Base-by-base conservation (phyloP, 139 green algal genomes). In the Mychonastes homosphaera region DNA sequence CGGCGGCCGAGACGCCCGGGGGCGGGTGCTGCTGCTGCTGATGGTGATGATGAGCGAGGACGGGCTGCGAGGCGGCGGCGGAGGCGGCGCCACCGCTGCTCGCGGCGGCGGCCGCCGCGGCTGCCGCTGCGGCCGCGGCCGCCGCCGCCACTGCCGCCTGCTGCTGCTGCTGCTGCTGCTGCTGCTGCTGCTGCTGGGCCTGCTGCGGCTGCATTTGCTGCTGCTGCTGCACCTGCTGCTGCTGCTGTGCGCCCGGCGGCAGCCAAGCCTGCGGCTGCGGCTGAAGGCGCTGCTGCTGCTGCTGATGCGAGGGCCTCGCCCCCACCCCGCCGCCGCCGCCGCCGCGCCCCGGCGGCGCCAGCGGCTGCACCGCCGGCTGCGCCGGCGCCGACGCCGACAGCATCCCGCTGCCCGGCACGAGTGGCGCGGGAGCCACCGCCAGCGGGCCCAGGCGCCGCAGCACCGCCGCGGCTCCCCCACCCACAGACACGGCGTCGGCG, bases 401-500 rank as follows among this genome's bases (percentile, higher is more conserved):
- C 13, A 6, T 19, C 13, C 46, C 30, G 6, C 43, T 48, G 35
- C 41, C 34, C 13, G 53, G 62, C 53, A 53, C 32, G 27, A 7
- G 16, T 33, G 48, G 62, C 39, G 50, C 52, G 39, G 40, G 58
- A 15, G 47, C 43, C 48, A 12, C 24, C 7, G 12, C n/a, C 10
- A 43, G 24, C 18, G 3, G 19, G 3, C 48, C 21, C 23, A 56
- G 41, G 36, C 16, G 23, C 38, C 23, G n/a, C 34, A 35, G 39
- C 51, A 53, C 26, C 43, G 29, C 8, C 48, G 40, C 16, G 43
- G 43, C 35, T 45, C 46, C 18, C 41, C n/a, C n/a, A n/a, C n/a
- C n/a, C n/a, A n/a, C n/a, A n/a, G n/a, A n/a, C n/a, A n/a, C 65
- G 4, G 56, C 36, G 47, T 84, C 73, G 19, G 76, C 65, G 28